A percentile compares a stretch with the other conserved stretches of the same genome.
Conservation (phyloP, 345 rosid species). For the Noccaea bulbosa region DNA sequence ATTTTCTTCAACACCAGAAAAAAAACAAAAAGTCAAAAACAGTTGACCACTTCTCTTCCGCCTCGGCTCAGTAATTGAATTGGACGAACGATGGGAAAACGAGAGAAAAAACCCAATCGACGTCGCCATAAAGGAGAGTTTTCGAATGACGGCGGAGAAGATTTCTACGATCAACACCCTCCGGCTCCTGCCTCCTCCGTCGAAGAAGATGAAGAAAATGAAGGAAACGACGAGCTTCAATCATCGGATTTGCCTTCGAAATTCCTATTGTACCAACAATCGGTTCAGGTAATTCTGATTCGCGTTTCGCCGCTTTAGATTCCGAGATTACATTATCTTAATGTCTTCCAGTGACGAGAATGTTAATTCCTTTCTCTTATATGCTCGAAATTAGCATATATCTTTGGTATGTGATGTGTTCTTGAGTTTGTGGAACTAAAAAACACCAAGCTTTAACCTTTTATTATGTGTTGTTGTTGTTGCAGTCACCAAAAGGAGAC, state of each 20-base stretch:
- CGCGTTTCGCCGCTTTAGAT: background rate
- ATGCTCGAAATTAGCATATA: background rate
- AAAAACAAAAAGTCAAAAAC: background rate
- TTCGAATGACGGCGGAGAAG: slow-evolving; percentile 47
- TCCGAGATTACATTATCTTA: background rate
- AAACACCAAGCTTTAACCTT: background rate
- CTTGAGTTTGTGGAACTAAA: background rate
- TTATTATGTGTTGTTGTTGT: background rate
- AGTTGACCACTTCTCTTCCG: background rate
- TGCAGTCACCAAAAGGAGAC: slow-evolving; percentile 92
- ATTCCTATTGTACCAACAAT: slow-evolving; percentile 82
- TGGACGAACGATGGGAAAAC: slow-evolving; percentile 61
- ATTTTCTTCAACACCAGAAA: background rate
- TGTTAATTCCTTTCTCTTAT: no score
- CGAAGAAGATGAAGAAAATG: slow-evolving; percentile 40
- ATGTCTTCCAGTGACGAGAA: background rate
- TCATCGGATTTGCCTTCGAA: slow-evolving; percentile 65
- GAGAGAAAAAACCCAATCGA: slow-evolving; percentile 69
- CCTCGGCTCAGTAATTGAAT: background rate
- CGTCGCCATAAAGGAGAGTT: slow-evolving; percentile 50
- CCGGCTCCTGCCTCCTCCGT: slow-evolving; percentile 27
- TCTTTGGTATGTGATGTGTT: background rate
- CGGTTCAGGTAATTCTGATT: slow-evolving; percentile 62
- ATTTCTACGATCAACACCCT: slow-evolving; percentile 47
- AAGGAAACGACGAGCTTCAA: slow-evolving; percentile 38